phyloP scores from a whole-genome alignment of 192 early-diverging fungal genomes.

The Diversispora epigaea region DNA sequence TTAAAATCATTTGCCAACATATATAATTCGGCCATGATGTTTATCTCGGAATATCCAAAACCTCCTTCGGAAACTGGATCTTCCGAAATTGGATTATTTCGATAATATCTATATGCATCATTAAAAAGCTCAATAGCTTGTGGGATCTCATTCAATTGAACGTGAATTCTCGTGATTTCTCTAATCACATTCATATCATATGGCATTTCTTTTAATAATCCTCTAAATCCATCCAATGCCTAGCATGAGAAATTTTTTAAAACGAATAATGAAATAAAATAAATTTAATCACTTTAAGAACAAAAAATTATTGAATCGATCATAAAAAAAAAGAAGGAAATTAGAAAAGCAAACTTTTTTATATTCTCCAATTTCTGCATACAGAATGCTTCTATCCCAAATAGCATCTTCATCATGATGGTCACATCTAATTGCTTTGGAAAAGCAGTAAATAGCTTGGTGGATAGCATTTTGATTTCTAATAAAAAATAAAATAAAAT shows the following conservation, averaged over 20 bases:
- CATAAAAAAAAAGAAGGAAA: background rate
- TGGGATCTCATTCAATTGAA: slow-evolving; percentile 51
- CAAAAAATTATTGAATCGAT: slow-evolving; percentile 31
- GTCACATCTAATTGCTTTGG: slow-evolving; percentile 64
- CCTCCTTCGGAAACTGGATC: slow-evolving; percentile 42
- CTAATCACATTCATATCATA: slow-evolving; percentile 66
- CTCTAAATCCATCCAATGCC: slow-evolving; percentile 60
- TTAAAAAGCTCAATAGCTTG: slow-evolving; percentile 63
- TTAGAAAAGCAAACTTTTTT: slow-evolving; percentile 43
- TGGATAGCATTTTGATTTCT: slow-evolving; percentile 62
- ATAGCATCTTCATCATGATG: slow-evolving; percentile 66
- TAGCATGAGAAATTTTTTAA: slow-evolving; percentile 35
- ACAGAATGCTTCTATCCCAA: slow-evolving; percentile 66
- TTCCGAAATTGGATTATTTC: slow-evolving; percentile 30
- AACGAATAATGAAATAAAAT: no score
- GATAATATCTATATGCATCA: slow-evolving; percentile 50
- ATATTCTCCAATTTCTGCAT: slow-evolving; percentile 52
- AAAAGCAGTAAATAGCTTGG: slow-evolving; percentile 84
- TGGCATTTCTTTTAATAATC: slow-evolving; percentile 61
- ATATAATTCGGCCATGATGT: slow-evolving; percentile 85
- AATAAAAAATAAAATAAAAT: slow-evolving; percentile 10
- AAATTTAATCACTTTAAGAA: slow-evolving; percentile 8
- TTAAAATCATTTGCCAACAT: slow-evolving; percentile 77
- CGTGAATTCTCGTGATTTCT: slow-evolving; percentile 60
- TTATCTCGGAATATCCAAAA: slow-evolving; percentile 80